Evolutionary conservation across 208 protist species (phyloP).

Genomic region (Naegleria lovaniensis): DNA sequence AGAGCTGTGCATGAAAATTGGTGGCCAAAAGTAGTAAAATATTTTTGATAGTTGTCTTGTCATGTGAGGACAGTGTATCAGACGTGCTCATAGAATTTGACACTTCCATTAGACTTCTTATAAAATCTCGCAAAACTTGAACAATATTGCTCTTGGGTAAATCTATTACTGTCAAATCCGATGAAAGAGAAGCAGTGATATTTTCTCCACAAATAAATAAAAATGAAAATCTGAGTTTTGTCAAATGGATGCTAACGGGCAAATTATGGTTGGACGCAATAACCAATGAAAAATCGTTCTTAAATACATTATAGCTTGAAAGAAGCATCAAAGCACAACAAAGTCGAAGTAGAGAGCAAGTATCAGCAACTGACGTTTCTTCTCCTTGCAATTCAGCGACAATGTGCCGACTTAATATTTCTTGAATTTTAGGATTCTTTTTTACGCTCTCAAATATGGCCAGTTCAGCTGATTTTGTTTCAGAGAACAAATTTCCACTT

Average conservation of each 20-base stretch:
- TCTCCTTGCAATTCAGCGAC: not conserved
- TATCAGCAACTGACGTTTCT: not conserved
- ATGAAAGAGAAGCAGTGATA: not conserved
- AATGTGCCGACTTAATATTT: not conserved
- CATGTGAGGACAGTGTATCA: not conserved
- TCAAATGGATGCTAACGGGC: not conserved
- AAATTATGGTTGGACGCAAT: not conserved
- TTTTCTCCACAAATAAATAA: constrained; percentile 13
- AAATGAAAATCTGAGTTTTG: not conserved
- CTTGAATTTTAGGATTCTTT: not conserved
- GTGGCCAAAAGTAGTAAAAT: constrained; percentile 1
- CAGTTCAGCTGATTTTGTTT: not conserved
- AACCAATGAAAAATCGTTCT: not conserved
- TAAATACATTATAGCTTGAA: not conserved
- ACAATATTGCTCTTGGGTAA: not conserved
- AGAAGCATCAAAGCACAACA: not conserved
- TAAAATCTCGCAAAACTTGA: not conserved
- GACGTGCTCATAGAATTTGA: not conserved
- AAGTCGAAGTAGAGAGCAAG: not conserved
- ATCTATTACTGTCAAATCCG: not conserved
- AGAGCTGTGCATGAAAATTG: constrained; percentile 21
- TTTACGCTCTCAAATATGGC: not conserved
- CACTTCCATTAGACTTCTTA: not conserved
- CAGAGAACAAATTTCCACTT: not conserved
- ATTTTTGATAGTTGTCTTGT: not conserved